Percentiles rank a stretch among this genome's conserved stretches.
phyloP scores from a whole-genome alignment of 208 protist genomes.

The Acanthamoeba healyi region DNA sequence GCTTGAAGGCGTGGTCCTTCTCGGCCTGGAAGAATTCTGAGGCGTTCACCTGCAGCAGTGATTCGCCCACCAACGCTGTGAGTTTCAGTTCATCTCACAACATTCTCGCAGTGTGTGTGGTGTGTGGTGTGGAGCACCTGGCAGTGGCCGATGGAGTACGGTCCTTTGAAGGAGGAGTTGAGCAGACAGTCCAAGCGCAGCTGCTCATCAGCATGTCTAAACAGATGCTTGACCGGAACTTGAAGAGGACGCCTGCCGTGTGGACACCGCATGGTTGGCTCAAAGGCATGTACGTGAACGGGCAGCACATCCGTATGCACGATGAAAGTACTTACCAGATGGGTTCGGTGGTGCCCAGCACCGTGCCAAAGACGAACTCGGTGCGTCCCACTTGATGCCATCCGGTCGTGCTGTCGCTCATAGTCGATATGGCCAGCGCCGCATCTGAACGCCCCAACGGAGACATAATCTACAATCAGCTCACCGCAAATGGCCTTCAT shows the following conservation, averaged over 20 bases:
- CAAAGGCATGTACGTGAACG: neutral
- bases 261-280: neutral
- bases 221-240: neutral
- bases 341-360: conserved; percentile 51
- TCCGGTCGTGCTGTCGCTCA: neutral
- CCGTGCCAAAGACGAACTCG: conserved; percentile 41
- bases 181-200: conserved; percentile 11
- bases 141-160: conserved; percentile 6
- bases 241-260: conserved; percentile 48
- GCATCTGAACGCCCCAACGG: neutral
- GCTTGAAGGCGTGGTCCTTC: neutral
- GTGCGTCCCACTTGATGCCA: conserved; percentile 33
- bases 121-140: neutral
- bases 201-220: neutral
- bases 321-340: conserved; percentile 1
- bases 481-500: no score
- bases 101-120: no score
- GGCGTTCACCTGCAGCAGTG: neutral
- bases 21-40: neutral
- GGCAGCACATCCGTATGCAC: neutral
- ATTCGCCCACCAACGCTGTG: no score
- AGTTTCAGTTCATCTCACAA: no score
- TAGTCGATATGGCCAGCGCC: neutral
- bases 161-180: conserved; percentile 23
- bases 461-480: no score